phyloP scores from a whole-genome alignment of 108 stramenopile genomes.

The Craspedostauros australis region DNA sequence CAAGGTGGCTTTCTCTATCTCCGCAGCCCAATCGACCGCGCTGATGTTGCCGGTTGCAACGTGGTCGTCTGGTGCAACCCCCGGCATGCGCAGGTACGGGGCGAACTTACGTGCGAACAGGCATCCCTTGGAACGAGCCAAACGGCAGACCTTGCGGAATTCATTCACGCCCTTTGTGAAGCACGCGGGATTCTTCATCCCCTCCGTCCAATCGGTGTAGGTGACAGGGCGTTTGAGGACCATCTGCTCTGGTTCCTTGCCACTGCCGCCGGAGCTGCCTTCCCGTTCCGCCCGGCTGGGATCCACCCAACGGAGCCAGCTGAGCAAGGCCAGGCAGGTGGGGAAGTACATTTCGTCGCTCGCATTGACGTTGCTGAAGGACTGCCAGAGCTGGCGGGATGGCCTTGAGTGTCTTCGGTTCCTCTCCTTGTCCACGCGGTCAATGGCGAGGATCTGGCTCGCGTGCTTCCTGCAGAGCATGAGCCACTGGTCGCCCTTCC shows the following conservation, averaged over 20 bases:
- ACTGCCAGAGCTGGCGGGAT: conserved; percentile 56
- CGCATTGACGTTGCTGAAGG: conserved; percentile 61
- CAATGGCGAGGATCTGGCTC: conserved; percentile 37
- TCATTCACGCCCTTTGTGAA: conserved; percentile 44
- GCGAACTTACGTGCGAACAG: conserved; percentile 81
- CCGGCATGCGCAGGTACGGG: conserved; percentile 8
- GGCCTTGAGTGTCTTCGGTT: conserved; percentile 35
- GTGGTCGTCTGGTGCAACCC: conserved; percentile 6
- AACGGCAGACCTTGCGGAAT: conserved; percentile 40
- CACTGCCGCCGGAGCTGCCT: not conserved
- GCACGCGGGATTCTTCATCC: conserved; percentile 72
- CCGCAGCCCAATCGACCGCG: conserved; percentile 27
- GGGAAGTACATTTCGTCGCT: conserved; percentile 88
- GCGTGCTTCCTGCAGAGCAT: conserved; percentile 57
- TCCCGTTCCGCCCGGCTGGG: not conserved
- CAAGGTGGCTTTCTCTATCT: conserved; percentile 3
- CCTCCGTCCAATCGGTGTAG: conserved; percentile 77
- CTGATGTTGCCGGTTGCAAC: conserved; percentile 17
- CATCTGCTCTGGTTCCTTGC: not conserved
- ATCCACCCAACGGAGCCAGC: conserved; percentile 23
- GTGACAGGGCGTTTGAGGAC: conserved; percentile 52
- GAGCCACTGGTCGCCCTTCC: conserved; percentile 91
- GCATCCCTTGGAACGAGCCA: conserved; percentile 69
- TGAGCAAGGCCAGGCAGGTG: conserved; percentile 59
- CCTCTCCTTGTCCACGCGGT: too few relatives aligned